Evolutionary conservation across 495 filamentous ascomycete species (phyloP).

Genomic region (Lophiostoma macrostomum): DNA sequence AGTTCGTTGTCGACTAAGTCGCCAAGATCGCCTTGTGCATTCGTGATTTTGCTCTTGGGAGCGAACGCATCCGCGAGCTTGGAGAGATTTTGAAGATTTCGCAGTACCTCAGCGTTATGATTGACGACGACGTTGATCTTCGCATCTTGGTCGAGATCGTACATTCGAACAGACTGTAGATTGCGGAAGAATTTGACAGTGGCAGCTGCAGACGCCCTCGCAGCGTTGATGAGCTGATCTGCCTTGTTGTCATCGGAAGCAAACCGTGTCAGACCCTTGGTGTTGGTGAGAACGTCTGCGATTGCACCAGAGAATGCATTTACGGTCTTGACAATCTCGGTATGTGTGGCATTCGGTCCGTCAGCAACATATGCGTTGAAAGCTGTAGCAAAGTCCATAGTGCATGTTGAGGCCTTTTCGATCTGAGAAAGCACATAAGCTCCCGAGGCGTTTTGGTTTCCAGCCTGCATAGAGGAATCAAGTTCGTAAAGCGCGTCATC

Average conservation of each 20-base stretch:
- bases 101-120: slow-evolving; percentile 90
- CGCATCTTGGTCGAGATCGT: slow-evolving; percentile 78
- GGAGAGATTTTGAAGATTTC: slow-evolving; percentile 84
- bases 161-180: slow-evolving; percentile 88
- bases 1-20: slow-evolving; percentile 92
- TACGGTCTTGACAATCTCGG: slow-evolving; percentile 88
- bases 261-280: slow-evolving; percentile 91
- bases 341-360: slow-evolving; percentile 86
- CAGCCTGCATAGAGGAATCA: slow-evolving; percentile 95
- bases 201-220: slow-evolving; percentile 79
- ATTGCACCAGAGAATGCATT: slow-evolving; percentile 86
- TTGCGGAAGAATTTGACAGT: slow-evolving; percentile 95
- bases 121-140: slow-evolving; percentile 96
- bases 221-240: slow-evolving; percentile 75
- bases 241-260: slow-evolving; percentile 92
- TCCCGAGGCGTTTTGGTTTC: slow-evolving; percentile 97
- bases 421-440: slow-evolving; percentile 93
- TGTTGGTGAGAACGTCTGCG: slow-evolving; percentile 91
- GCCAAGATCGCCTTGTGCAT: slow-evolving; percentile 76
- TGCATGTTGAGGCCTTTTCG: slow-evolving; percentile 91
- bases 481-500: slow-evolving; percentile 97
- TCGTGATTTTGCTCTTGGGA: slow-evolving; percentile 76
- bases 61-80: slow-evolving; percentile 89
- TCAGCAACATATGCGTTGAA: slow-evolving; percentile 99
- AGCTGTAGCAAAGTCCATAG: slow-evolving; percentile 92